Conservation (phyloP, 257 asterid genomes). For the Solanum pinnatisectum region DNA sequence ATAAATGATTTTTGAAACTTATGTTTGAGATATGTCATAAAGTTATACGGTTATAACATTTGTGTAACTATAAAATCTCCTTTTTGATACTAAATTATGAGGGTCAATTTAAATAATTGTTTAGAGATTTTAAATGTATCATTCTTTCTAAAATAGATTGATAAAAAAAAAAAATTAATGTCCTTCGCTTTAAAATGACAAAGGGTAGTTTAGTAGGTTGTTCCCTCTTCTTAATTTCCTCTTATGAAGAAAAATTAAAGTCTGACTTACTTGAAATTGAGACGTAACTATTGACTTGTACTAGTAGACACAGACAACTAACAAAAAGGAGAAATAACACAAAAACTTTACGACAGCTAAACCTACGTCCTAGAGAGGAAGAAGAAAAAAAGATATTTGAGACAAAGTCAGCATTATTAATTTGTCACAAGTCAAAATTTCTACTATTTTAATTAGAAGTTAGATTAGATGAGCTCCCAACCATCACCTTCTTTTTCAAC, state of each 20-base stretch:
- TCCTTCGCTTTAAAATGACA: neutral
- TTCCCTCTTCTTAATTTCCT: neutral
- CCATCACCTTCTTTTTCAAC: neutral
- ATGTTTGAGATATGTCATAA: neutral
- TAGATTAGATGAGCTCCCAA: neutral
- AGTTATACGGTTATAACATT: neutral
- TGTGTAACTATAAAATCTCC: neutral
- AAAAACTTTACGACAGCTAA: neutral
- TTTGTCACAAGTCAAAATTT: neutral
- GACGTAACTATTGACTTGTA: neutral
- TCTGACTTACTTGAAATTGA: rapidly evolving
- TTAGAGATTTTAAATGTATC: neutral
- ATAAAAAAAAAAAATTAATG: neutral
- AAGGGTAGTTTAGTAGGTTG: neutral
- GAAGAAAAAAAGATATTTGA: neutral
- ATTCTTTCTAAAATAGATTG: rapidly evolving
- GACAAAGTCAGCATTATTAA: neutral
- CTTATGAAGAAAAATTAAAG: neutral
- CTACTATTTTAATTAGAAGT: neutral
- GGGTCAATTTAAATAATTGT: neutral
- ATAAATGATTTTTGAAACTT: neutral
- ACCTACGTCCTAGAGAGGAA: neutral
- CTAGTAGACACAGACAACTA: neutral
- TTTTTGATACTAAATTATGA: neutral
- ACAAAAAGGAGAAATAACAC: neutral